Evolutionary conservation across 495 filamentous ascomycete species (phyloP).

Genomic region (Pseudotulostoma volvatum): DNA sequence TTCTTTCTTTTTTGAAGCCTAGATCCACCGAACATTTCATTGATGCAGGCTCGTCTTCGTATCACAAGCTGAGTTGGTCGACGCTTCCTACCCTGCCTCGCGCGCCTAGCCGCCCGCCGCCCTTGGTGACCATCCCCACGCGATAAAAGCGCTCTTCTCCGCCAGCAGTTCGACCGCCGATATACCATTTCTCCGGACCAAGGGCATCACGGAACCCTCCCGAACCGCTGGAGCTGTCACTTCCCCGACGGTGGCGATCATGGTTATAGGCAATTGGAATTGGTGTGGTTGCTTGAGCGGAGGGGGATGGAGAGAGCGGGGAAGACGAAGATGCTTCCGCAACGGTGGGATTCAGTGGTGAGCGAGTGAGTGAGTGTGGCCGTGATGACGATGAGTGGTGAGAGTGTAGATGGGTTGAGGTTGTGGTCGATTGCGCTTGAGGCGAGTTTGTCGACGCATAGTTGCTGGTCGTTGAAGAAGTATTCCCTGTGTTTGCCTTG

Average conservation of each 20-base stretch:
- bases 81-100: constrained; percentile 42
- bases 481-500: constrained; percentile 13
- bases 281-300: constrained; percentile 1
- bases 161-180: constrained; percentile 67
- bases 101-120: constrained; percentile 32
- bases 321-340: constrained; percentile 3
- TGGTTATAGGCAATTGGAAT: constrained; percentile 24
- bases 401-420: constrained; percentile 10
- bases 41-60: too few relatives aligned
- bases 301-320: constrained; percentile 1
- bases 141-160: constrained; percentile 84
- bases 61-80: constrained; percentile 45
- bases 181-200: constrained; percentile 74
- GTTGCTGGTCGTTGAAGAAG: constrained; percentile 4
- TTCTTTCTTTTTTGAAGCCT: not conserved
- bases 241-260: constrained; percentile 47
- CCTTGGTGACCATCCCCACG: constrained; percentile 41
- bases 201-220: constrained; percentile 54
- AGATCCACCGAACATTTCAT: not conserved
- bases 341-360: constrained; percentile 7
- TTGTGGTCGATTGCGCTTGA: constrained; percentile 2
- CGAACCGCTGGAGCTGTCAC: constrained; percentile 54
- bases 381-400: constrained; percentile 7
- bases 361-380: constrained; percentile 8
- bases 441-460: constrained; percentile 4